Evolutionary conservation across 106 monocot species (phyloP).

Genomic region (Alisma plantagoaquatica): DNA sequence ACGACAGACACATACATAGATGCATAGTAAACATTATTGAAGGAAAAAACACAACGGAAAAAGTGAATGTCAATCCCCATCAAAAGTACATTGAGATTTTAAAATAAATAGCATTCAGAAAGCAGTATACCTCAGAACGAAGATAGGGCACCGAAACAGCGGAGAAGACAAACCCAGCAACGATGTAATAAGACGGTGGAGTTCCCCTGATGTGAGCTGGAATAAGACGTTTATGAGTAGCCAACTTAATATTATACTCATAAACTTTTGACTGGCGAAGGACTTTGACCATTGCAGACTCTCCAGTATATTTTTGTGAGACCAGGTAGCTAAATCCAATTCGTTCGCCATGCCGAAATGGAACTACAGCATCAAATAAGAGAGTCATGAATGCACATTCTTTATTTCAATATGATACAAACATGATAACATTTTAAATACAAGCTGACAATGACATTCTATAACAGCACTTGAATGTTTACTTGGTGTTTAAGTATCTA

Average conservation of each 20-base stretch:
- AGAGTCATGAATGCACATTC: background rate
- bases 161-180: constrained; percentile 96
- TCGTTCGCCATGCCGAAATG: constrained; percentile 99
- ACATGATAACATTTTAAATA: no score
- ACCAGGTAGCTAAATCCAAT: constrained; percentile 98
- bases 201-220: constrained; percentile 83
- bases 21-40: no score
- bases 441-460: no score
- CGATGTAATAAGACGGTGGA: constrained; percentile 92
- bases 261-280: constrained; percentile 51
- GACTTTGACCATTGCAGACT: constrained; percentile 65
- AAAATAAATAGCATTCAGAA: no score
- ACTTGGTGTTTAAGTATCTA: no score
- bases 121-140: constrained; percentile 93
- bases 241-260: constrained; percentile 63
- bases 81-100: no score
- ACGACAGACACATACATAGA: no score
- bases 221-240: constrained; percentile 65
- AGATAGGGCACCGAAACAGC: constrained; percentile 92
- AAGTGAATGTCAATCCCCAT: no score
- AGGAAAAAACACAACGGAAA: no score
- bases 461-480: no score
- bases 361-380: constrained; percentile 42
- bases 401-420: no score
- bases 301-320: constrained; percentile 96